Evolutionary conservation across 768 basidiomycete species (phyloP).

Genomic region (Omphalotus guepiniiformis): DNA sequence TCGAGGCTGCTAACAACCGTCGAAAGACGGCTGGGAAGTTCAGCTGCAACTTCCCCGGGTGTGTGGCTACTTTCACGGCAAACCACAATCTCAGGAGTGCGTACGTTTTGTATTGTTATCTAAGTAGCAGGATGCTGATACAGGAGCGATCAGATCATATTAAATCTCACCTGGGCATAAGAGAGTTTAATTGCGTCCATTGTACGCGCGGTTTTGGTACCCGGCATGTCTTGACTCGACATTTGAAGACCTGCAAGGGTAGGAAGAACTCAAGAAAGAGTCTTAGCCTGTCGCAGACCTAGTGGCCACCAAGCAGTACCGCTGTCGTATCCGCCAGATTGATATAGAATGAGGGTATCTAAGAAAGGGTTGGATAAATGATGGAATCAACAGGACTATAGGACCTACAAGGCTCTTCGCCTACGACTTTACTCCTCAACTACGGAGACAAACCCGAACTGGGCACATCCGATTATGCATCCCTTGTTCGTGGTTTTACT

Average conservation of each 20-base stretch:
- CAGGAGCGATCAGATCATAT: background rate
- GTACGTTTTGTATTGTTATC: background rate
- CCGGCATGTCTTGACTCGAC: background rate
- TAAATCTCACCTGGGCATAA: background rate
- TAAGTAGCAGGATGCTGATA: background rate
- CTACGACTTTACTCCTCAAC: no score
- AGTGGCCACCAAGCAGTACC: no score
- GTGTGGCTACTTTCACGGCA: background rate
- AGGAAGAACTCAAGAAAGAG: no score
- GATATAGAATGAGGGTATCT: no score
- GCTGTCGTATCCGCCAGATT: no score
- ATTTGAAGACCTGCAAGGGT: background rate
- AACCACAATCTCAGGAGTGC: slow-evolving; percentile 1
- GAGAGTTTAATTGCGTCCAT: background rate
- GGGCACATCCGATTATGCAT: no score
- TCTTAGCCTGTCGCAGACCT: no score
- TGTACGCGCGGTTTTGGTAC: background rate
- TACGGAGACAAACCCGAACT: no score
- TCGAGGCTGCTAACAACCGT: background rate
- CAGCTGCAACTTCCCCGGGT: background rate
- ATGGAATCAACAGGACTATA: no score
- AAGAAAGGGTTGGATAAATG: no score
- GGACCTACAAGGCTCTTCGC: no score
- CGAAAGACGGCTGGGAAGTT: slow-evolving; percentile 1
- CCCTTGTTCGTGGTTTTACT: no score